Percentiles rank a stretch among this genome's conserved stretches.
These are phyloP conservation scores for Nemania sp. DNA, from an alignment of 2,329 filamentous ascomycete genomes.

Conservation along the genomic window DNA sequence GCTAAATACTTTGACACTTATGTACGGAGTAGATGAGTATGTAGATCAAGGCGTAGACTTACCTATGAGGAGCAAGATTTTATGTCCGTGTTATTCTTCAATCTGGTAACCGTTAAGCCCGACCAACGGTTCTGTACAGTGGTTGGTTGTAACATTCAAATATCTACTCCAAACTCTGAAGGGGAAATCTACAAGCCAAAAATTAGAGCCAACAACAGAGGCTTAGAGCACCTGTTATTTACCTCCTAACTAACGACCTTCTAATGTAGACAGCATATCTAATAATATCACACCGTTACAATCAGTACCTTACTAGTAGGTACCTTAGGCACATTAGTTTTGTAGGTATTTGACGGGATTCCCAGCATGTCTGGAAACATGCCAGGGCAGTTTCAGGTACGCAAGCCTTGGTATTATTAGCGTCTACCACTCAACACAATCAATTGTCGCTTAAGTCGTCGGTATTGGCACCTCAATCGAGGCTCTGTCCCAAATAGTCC, in stretches of 20 bases:
- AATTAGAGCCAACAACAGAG: background rate
- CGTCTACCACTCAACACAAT: background rate
- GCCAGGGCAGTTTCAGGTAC: constrained; percentile 32
- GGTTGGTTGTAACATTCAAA: background rate
- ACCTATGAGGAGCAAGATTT: background rate
- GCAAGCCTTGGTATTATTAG: background rate
- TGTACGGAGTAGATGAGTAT: background rate
- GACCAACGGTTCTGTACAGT: background rate
- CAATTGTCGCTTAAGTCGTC: background rate
- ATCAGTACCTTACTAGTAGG: background rate
- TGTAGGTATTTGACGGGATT: constrained; percentile 12
- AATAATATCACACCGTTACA: background rate
- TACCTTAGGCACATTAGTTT: constrained; percentile 4
- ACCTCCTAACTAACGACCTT: constrained; percentile 15
- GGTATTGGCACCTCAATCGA: background rate
- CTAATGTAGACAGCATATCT: background rate
- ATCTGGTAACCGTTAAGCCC: background rate
- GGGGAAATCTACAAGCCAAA: background rate
- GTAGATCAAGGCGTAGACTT: background rate
- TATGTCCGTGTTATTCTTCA: background rate
- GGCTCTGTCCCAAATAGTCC: background rate
- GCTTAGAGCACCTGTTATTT: background rate
- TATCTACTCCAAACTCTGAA: background rate
- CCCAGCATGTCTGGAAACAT: constrained; percentile 18
- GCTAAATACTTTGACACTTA: constrained; percentile 5